These are phyloP conservation scores for Myxozyma geophila DNA, from an alignment of 805 yeast genomes.

Conservation along the genomic window DNA sequence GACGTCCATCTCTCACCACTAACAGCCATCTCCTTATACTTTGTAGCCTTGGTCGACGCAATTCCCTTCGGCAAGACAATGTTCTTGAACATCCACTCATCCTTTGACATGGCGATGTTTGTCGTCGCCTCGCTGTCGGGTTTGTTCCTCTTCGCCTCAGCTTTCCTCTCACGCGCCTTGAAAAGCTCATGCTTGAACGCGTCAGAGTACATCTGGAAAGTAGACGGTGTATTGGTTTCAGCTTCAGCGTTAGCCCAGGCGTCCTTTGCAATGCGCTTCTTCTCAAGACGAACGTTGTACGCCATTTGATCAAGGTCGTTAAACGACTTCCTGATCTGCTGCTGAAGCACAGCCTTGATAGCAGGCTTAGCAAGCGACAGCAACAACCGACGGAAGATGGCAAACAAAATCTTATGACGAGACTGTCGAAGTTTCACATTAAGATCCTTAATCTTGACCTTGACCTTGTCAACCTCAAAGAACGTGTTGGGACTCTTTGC, in stretches of 20 bases:
- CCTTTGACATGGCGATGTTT: slow-evolving; percentile 26
- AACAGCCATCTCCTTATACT: slow-evolving; percentile 26
- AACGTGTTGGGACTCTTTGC: slow-evolving; percentile 15
- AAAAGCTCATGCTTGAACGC: slow-evolving; percentile 25
- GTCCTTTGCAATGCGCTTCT: slow-evolving; percentile 26
- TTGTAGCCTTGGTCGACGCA: slow-evolving; percentile 19
- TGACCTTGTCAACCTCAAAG: slow-evolving; percentile 33
- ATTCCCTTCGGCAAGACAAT: slow-evolving; percentile 30
- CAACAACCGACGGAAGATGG: slow-evolving; percentile 31
- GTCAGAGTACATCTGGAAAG: slow-evolving; percentile 23
- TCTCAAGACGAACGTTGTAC: slow-evolving; percentile 26
- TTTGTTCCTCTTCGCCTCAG: slow-evolving; percentile 10
- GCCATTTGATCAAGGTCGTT: slow-evolving; percentile 30
- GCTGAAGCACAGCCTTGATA: slow-evolving; percentile 29
- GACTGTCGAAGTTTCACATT: slow-evolving; percentile 31
- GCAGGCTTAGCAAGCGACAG: slow-evolving; percentile 27
- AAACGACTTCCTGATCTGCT: slow-evolving; percentile 31
- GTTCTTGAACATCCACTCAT: slow-evolving; percentile 28
- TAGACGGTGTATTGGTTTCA: slow-evolving; percentile 13
- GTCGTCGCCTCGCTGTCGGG: slow-evolving; percentile 15
- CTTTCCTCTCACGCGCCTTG: slow-evolving; percentile 17
- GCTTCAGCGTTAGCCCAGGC: slow-evolving; percentile 9
- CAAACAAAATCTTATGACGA: slow-evolving; percentile 31
- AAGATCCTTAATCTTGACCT: slow-evolving; percentile 28
- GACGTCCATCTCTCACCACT: slow-evolving; percentile 36